A percentile compares a stretch with the other conserved stretches of the same genome.
Evolutionary conservation across 129 eudicot species (phyloP).

Genomic region (Daucus carota): DH1_v3.0 NC_030388.2:5624001-5624500

Average conservation of each 20-base stretch:
- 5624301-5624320: neutral
- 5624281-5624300: conserved; percentile 20
- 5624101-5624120: no score
- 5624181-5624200: conserved; percentile 20
- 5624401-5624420: neutral
- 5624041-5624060: no score
- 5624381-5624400: neutral
- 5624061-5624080: no score
- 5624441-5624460: neutral
- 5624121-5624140: no score
- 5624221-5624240: conserved; percentile 29
- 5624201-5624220: conserved; percentile 19
- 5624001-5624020: no score
- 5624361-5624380: neutral
- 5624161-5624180: neutral
- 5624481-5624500: neutral
- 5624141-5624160: neutral
- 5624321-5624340: neutral
- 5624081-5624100: no score
- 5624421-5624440: neutral
- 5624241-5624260: conserved; percentile 64
- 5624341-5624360: neutral
- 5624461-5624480: neutral
- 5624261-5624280: conserved; percentile 68
- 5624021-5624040: no score